phyloP scores from a whole-genome alignment of 495 filamentous ascomycete species.

The Venustampulla echinocandica region DNA sequence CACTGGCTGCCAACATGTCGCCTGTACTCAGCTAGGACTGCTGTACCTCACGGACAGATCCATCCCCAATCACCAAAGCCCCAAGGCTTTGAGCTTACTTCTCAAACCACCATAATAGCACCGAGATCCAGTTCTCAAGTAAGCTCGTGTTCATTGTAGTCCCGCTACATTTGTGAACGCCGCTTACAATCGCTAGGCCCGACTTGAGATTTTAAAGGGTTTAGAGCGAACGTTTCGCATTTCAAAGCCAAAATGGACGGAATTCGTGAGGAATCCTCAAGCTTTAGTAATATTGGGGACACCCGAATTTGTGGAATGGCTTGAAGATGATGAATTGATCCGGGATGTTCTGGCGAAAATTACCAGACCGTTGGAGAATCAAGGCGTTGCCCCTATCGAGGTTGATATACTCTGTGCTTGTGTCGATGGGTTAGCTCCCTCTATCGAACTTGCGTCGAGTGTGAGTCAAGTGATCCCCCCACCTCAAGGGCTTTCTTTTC shows the following conservation, averaged over 20 bases:
- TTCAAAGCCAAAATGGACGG: background rate
- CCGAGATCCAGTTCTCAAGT: no score
- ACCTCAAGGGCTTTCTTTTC: constrained; percentile 32
- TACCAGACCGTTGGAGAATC: background rate
- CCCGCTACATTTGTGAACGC: no score
- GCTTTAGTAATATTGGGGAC: background rate
- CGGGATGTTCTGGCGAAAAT: constrained; percentile 19
- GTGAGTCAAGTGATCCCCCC: background rate
- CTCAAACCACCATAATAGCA: no score
- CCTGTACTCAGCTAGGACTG: no score
- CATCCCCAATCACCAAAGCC: no score
- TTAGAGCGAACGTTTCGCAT: background rate
- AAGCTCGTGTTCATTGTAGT: no score
- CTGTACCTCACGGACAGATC: no score
- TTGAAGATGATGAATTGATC: constrained; percentile 32
- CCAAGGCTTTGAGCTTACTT: no score
- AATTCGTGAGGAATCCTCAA: background rate
- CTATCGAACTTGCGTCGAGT: background rate
- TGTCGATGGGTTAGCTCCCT: constrained; percentile 13
- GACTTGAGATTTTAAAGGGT: background rate
- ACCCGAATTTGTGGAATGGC: constrained; percentile 17
- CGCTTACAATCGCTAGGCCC: background rate
- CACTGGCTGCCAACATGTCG: no score
- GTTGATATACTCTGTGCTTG: constrained; percentile 16
- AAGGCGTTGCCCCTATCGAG: background rate